A percentile compares a stretch with the other conserved stretches of the same genome.
phyloP scores from a whole-genome alignment of 1,284 basidiomycete species.

The Amylostereum areolatum region DNA sequence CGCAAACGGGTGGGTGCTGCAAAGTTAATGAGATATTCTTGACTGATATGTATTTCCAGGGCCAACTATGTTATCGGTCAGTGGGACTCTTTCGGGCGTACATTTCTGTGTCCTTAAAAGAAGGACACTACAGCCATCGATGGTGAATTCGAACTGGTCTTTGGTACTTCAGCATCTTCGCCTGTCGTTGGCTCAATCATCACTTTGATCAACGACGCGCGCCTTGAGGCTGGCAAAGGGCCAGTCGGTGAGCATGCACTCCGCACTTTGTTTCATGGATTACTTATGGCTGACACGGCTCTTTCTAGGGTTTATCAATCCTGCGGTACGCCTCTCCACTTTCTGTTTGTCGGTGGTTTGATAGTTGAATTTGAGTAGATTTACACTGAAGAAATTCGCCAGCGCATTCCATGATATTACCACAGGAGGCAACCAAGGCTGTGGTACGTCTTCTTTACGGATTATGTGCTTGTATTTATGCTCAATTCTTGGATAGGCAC shows the following conservation, averaged over 20 bases:
- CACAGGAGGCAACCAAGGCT: conserved; percentile 40
- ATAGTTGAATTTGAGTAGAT: conserved; percentile 20
- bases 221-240: conserved; percentile 27
- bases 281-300: neutral
- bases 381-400: conserved; percentile 30
- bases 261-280: neutral
- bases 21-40: no score
- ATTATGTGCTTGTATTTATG: neutral
- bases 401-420: conserved; percentile 44
- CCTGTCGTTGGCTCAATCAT: conserved; percentile 35
- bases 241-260: conserved; percentile 22
- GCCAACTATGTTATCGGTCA: conserved; percentile 36
- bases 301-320: conserved; percentile 26
- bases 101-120: neutral
- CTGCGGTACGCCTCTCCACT: conserved; percentile 21
- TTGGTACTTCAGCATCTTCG: conserved; percentile 27
- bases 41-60: conserved; percentile 16
- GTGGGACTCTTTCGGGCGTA: conserved; percentile 18
- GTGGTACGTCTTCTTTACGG: conserved; percentile 21
- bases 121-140: conserved; percentile 10
- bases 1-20: conserved; percentile 30
- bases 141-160: conserved; percentile 23
- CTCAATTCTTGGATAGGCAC: conserved; percentile 10
- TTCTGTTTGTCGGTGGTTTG: neutral
- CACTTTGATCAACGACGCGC: conserved; percentile 38